Conservation (phyloP, 495 filamentous ascomycete genomes). For the Parathielavia appendiculata region DNA sequence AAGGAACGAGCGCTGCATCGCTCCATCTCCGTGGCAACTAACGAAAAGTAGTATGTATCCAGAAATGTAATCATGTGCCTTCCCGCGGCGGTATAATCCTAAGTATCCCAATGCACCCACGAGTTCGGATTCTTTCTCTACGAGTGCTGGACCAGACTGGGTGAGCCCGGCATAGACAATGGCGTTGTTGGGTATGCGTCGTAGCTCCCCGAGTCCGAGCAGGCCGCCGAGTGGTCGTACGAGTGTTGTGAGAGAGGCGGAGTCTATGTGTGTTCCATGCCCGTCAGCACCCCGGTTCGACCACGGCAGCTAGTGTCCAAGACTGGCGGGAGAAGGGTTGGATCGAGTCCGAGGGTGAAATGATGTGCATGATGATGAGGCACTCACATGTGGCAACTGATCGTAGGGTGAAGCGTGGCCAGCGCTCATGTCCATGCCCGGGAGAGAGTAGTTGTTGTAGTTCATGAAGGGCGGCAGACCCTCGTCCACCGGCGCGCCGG, state of each 20-base stretch:
- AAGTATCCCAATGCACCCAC: not conserved
- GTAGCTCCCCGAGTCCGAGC: constrained; percentile 53
- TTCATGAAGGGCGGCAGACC: constrained; percentile 59
- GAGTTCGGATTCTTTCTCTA: not conserved
- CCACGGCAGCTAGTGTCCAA: constrained; percentile 23
- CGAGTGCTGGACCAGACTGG: constrained; percentile 40
- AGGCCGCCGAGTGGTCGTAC: constrained; percentile 65
- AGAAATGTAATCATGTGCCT: not conserved
- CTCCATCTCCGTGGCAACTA: no score
- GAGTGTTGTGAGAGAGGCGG: constrained; percentile 71
- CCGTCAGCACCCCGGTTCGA: constrained; percentile 40
- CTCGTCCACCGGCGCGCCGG: constrained; percentile 53
- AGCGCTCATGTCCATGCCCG: constrained; percentile 65
- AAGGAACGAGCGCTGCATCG: no score
- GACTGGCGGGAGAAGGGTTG: constrained; percentile 34
- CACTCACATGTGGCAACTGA: constrained; percentile 65
- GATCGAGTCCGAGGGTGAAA: not conserved
- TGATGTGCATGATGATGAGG: constrained; percentile 10
- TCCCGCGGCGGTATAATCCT: not conserved
- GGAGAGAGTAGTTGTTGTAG: constrained; percentile 66
- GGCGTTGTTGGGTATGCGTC: constrained; percentile 61
- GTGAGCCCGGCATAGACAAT: constrained; percentile 61
- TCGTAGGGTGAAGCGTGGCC: constrained; percentile 52
- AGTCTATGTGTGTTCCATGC: constrained; percentile 54
- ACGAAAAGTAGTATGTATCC: not conserved